These are phyloP conservation scores for Penicillium sp. DNA, from an alignment of 2,329 filamentous ascomycete genomes.

Conservation along the genomic window DNA sequence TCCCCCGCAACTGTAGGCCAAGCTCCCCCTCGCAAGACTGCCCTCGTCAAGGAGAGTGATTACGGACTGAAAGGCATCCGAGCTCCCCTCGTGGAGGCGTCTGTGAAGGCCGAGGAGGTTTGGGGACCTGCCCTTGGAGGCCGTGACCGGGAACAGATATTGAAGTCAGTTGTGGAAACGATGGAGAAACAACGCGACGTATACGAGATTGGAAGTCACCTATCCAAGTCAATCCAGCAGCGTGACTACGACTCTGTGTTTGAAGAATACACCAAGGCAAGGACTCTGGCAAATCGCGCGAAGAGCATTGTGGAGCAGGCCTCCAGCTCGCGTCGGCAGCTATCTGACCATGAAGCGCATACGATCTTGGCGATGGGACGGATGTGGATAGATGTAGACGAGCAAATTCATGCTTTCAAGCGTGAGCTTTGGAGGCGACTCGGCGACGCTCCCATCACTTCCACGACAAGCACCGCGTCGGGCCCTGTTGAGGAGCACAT, in stretches of 20 bases:
- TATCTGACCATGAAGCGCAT: conserved; percentile 78
- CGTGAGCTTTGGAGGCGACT: conserved; percentile 83
- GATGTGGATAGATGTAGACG: conserved; percentile 93
- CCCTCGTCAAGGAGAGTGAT: conserved; percentile 86
- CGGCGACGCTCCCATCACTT: conserved; percentile 63
- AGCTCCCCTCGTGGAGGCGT: conserved; percentile 80
- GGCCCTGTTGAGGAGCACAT: conserved; percentile 76
- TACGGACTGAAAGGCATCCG: conserved; percentile 89
- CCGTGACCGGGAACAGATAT: conserved; percentile 81
- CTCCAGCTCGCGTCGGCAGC: conserved; percentile 50
- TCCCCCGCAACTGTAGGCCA: conserved; percentile 46
- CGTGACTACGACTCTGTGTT: conserved; percentile 87
- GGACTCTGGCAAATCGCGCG: conserved; percentile 76
- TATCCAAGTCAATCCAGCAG: conserved; percentile 83
- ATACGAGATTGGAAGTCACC: conserved; percentile 73
- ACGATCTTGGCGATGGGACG: conserved; percentile 83
- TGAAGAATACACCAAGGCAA: conserved; percentile 82
- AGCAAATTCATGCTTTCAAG: conserved; percentile 84
- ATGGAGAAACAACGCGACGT: conserved; percentile 78
- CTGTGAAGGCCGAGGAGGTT: conserved; percentile 91
- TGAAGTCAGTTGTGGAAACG: conserved; percentile 73
- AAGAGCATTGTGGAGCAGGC: conserved; percentile 64
- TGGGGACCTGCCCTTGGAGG: conserved; percentile 94
- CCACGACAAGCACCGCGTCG: conserved; percentile 51
- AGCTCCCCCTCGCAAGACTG: conserved; percentile 71